Evolutionary conservation across 257 asterid genomes (phyloP), one percentile per base, ranked within the genome.

Genomic region (Capsicum baccatum): DNA sequence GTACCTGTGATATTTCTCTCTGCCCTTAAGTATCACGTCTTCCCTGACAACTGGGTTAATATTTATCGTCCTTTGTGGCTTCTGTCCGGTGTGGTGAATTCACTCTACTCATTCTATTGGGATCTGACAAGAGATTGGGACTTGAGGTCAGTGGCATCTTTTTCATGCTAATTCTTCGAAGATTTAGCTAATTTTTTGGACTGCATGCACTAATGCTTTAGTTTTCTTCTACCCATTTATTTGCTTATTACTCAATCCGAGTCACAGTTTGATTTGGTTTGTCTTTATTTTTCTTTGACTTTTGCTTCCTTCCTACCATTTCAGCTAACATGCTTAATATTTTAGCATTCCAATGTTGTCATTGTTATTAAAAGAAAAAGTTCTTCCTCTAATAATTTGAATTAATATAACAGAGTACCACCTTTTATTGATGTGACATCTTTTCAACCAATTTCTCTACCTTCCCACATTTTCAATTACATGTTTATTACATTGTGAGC

Each of bases 121-220:
- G 99, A 97, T 85, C 87, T 97, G 35, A 91, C 93, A 42, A 89
- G 98, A 66, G 99, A 95, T 82, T 97, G 99, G 99, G 99, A 97
- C 91, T 86, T 97, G 89, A 94, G 98, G 99, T 95, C 90, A 78
- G 88, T 48, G 78, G 17, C 15, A 50, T 44, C 42, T 60, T 71
- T 39, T 67, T 84, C 81, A 33, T 33, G 10, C 82, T 37, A 73
- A 70, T 57, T 64, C 21, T 68, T 83, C 9, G 1, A 64, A 54
- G 81, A 48, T 78, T 78, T 78, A 21, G 64, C 81, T 54, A 78
- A 54, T 78, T 78, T 78, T 54, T 33, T 15, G 13, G 47, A 78
- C 33, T 0, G 64, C 62, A 78, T 78, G 50, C 50, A 54, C 70
- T 66, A 70, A 37, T 70, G n/a, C 70, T 82, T 82, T 39, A 66